These are phyloP conservation scores for Massariosphaeria phaeospora DNA, from an alignment of 495 filamentous ascomycete genomes.

Conservation along the genomic window DNA sequence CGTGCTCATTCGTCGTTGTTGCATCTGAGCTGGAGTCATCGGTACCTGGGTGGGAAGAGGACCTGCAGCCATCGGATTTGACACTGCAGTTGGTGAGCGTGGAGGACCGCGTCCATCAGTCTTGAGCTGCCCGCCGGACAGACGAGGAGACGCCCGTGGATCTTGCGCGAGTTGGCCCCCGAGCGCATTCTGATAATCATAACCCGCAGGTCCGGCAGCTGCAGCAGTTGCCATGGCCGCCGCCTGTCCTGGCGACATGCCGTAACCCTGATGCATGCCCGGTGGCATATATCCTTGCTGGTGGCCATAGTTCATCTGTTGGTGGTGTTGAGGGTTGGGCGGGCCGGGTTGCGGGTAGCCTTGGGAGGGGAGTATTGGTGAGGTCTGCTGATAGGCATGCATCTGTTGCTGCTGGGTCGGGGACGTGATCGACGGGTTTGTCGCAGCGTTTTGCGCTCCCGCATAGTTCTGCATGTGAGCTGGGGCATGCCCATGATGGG, in stretches of 20 bases:
- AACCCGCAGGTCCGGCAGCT: conserved; percentile 55
- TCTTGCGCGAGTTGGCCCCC: conserved; percentile 41
- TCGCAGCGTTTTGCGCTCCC: conserved; percentile 45
- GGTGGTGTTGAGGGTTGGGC: conserved; percentile 43
- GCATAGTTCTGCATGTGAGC: conserved; percentile 49
- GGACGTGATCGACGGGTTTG: conserved; percentile 51
- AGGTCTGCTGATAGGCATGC: conserved; percentile 49
- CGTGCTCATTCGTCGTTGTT: conserved; percentile 54
- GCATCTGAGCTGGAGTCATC: conserved; percentile 37
- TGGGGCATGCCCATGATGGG: conserved; percentile 51
- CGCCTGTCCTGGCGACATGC: conserved; percentile 55
- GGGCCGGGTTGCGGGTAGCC: conserved; percentile 34
- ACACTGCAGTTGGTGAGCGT: conserved; percentile 52
- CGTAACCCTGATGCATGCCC: conserved; percentile 54
- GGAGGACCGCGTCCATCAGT: conserved; percentile 50
- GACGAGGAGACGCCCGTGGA: conserved; percentile 55
- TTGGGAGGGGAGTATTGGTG: conserved; percentile 58
- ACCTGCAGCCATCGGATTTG: conserved; percentile 45
- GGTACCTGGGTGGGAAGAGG: conserved; percentile 36
- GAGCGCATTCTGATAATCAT: conserved; percentile 54
- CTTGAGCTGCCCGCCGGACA: conserved; percentile 51
- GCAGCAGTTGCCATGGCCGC: conserved; percentile 70
- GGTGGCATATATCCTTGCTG: conserved; percentile 52
- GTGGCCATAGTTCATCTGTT: conserved; percentile 52
- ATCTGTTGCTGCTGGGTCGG: conserved; percentile 55